Evolutionary conservation across 805 yeast genomes (phyloP).

Genomic region (Blastobotrys parvus): DNA sequence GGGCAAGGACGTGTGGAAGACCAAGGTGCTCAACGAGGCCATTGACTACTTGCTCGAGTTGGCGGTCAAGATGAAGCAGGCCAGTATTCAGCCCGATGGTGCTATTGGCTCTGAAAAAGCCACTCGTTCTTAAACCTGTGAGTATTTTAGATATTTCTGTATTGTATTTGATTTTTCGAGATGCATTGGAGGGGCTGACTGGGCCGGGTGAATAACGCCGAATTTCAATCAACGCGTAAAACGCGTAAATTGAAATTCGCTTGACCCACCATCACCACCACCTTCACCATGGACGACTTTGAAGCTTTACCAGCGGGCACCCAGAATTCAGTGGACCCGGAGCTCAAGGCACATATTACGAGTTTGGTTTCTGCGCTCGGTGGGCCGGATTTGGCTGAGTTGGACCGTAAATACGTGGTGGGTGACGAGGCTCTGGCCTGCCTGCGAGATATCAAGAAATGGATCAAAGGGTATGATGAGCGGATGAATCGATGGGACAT

Average conservation of each 20-base stretch:
- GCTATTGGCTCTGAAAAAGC: conserved; percentile 20
- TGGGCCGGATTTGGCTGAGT: conserved; percentile 62
- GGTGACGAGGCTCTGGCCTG: conserved; percentile 88
- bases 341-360: conserved; percentile 56
- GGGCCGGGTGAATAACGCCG: background rate
- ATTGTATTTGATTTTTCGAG: background rate
- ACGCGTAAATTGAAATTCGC: background rate
- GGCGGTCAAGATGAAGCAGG: conserved; percentile 71
- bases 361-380: conserved; percentile 84
- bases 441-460: conserved; percentile 75
- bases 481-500: conserved; percentile 63
- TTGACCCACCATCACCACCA: background rate
- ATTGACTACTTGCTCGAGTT: conserved; percentile 80
- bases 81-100: conserved; percentile 42
- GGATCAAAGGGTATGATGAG: conserved; percentile 83
- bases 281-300: background rate
- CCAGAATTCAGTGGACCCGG: conserved; percentile 20
- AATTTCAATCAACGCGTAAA: too few relatives aligned
- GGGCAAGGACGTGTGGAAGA: conserved; percentile 90
- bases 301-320: background rate
- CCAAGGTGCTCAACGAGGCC: conserved; percentile 88
- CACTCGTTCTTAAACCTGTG: background rate
- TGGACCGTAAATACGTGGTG: conserved; percentile 53
- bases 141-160: background rate
- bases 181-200: background rate